A percentile compares a stretch with the other conserved stretches of the same genome.
Conservation (phyloP, 352 stramenopile species). For the Globisporangium mamillatum region DNA sequence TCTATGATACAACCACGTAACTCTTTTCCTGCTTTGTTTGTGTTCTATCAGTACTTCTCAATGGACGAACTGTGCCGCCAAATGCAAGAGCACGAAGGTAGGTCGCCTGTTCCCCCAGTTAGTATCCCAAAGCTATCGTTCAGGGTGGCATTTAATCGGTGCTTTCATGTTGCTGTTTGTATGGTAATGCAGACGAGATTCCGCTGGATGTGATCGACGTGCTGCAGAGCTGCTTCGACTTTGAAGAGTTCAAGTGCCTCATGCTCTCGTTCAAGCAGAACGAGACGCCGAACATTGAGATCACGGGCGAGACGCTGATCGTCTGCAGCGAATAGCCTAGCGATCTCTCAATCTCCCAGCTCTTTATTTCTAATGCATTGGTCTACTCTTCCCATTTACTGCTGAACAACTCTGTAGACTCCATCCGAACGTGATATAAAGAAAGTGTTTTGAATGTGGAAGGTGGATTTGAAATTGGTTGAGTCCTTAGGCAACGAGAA, state of each 20-base stretch:
- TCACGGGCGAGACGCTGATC: conserved; percentile 63
- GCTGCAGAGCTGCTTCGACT: conserved; percentile 76
- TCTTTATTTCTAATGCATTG: conserved; percentile 2
- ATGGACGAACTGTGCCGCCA: conserved; percentile 80
- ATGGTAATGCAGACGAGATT: conserved; percentile 52
- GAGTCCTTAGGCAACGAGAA: neutral
- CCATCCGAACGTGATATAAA: no score
- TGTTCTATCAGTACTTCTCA: conserved; percentile 54
- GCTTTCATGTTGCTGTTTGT: neutral
- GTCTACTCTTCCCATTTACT: neutral
- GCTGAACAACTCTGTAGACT: neutral
- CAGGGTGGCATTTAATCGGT: neutral
- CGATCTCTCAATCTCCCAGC: neutral
- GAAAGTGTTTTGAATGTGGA: neutral
- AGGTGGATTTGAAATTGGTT: neutral
- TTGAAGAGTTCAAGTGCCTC: conserved; percentile 87
- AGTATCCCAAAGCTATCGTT: neutral
- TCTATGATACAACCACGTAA: neutral
- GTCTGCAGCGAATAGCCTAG: conserved; percentile 25
- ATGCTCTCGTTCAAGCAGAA: conserved; percentile 89
- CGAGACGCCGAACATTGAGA: conserved; percentile 72
- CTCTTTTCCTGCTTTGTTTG: neutral
- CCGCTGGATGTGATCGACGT: conserved; percentile 76
- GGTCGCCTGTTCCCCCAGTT: neutral
- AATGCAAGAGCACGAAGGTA: conserved; percentile 82